Conservation (phyloP, 495 filamentous ascomycete genomes). For the Rostrohypoxylon terebratum region DNA sequence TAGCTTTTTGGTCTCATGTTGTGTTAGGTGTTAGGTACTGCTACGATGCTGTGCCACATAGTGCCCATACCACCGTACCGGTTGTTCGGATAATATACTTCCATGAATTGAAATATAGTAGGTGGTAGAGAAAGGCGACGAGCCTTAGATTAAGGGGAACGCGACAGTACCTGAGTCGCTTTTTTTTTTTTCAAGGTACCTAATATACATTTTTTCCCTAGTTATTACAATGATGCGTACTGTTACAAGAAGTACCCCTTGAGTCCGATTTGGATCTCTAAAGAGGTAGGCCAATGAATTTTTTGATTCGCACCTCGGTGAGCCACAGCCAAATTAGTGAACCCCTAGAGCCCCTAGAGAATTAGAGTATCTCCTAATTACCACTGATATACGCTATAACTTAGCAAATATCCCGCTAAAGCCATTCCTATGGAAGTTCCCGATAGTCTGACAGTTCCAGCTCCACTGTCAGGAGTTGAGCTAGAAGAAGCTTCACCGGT, state of each 20-base stretch:
- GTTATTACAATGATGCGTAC: conserved; percentile 1
- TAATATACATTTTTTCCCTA: not conserved
- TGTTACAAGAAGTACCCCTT: not conserved
- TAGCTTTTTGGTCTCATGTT: not conserved
- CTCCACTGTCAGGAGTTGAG: not conserved
- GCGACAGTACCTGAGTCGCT: not conserved
- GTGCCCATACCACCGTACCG: not conserved
- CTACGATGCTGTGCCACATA: not conserved
- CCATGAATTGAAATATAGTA: no score
- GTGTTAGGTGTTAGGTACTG: not conserved
- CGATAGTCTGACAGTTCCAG: not conserved
- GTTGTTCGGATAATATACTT: conserved; percentile 4
- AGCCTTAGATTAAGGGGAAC: not conserved
- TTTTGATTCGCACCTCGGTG: not conserved
- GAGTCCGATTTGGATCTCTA: not conserved
- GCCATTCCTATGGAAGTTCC: not conserved
- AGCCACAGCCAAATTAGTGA: not conserved
- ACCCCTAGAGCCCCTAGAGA: not conserved
- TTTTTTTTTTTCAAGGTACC: not conserved
- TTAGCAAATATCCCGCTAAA: not conserved
- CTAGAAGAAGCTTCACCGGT: conserved; percentile 1
- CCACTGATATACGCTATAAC: not conserved
- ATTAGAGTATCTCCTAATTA: not conserved
- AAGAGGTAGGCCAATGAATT: not conserved
- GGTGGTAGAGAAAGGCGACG: not conserved